phyloP scores from a whole-genome alignment of 2,329 filamentous ascomycete species.

The Pseudogymnoascus sp. region DNA sequence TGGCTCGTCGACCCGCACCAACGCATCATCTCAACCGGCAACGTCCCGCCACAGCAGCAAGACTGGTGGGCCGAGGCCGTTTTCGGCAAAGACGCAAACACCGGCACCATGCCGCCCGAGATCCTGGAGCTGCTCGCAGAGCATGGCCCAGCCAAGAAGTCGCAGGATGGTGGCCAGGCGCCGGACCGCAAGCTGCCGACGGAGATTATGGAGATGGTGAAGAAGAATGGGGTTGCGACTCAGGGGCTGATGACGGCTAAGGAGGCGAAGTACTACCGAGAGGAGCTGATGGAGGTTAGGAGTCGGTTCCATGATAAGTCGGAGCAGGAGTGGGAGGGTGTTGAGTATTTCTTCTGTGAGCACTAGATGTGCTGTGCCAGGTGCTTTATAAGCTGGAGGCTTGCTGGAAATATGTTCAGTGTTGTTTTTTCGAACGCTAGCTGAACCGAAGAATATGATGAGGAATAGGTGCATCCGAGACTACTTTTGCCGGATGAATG shows the following conservation, averaged over 20 bases:
- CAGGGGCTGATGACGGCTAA: not conserved
- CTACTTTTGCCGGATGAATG: not conserved
- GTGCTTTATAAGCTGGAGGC: not conserved
- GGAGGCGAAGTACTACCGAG: not conserved
- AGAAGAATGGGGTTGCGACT: not conserved
- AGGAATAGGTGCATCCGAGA: not conserved
- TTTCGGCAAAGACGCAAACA: slow-evolving; percentile 10
- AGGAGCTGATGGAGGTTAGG: slow-evolving; percentile 6
- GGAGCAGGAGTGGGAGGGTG: not conserved
- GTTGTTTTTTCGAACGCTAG: not conserved
- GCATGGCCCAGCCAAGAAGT: slow-evolving; percentile 15
- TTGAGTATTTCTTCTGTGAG: slow-evolving; percentile 6
- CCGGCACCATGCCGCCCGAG: slow-evolving; percentile 24
- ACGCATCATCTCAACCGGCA: slow-evolving; percentile 43
- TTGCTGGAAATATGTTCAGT: not conserved
- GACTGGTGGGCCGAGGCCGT: slow-evolving; percentile 35
- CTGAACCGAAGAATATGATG: not conserved
- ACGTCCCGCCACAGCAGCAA: slow-evolving; percentile 43
- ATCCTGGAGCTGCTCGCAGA: slow-evolving; percentile 21
- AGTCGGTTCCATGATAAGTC: not conserved
- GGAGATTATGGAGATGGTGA: slow-evolving; percentile 10
- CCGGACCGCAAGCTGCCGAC: slow-evolving; percentile 10
- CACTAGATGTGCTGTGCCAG: not conserved
- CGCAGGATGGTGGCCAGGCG: not conserved
- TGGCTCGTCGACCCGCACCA: slow-evolving; percentile 50